A percentile compares a stretch with the other conserved stretches of the same genome.
Evolutionary conservation across 805 yeast species (phyloP).

Genomic region (Lachancea sp.): DNA sequence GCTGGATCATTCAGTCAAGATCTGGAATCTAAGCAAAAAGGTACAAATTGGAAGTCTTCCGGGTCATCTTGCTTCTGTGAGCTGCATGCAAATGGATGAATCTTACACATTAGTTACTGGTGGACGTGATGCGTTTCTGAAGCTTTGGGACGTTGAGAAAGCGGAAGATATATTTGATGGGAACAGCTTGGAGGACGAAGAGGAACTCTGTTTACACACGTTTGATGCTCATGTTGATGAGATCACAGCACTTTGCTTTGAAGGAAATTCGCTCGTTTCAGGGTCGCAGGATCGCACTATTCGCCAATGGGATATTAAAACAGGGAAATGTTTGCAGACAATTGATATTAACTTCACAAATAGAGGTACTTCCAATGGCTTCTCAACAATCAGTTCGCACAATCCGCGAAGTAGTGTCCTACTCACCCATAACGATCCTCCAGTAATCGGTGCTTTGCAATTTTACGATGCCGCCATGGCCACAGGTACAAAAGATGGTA

Average conservation of each 20-base stretch:
- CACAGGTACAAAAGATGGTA: slow-evolving; percentile 70
- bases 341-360: slow-evolving; percentile 46
- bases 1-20: slow-evolving; percentile 66
- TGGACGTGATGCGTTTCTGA: slow-evolving; percentile 55
- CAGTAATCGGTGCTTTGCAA: slow-evolving; percentile 61
- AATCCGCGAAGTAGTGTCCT: slow-evolving; percentile 8
- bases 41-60: slow-evolving; percentile 44
- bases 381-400: slow-evolving; percentile 7
- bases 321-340: slow-evolving; percentile 64
- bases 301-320: slow-evolving; percentile 65
- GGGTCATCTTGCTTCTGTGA: slow-evolving; percentile 57
- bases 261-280: slow-evolving; percentile 48
- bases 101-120: slow-evolving; percentile 43
- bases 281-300: slow-evolving; percentile 69
- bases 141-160: slow-evolving; percentile 49
- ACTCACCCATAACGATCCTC: slow-evolving; percentile 19
- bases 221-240: slow-evolving; percentile 64
- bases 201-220: slow-evolving; percentile 38
- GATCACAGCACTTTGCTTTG: slow-evolving; percentile 55
- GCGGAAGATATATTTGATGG: slow-evolving; percentile 25
- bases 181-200: slow-evolving; percentile 11
- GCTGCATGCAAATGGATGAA: slow-evolving; percentile 54
- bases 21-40: slow-evolving; percentile 72
- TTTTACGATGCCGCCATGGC: slow-evolving; percentile 73
- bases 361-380: slow-evolving; percentile 11